A percentile compares a stretch with the other conserved stretches of the same genome.
Evolutionary conservation across 345 rosid genomes (phyloP).

Genomic region (Gossypium sturtianum): DNA sequence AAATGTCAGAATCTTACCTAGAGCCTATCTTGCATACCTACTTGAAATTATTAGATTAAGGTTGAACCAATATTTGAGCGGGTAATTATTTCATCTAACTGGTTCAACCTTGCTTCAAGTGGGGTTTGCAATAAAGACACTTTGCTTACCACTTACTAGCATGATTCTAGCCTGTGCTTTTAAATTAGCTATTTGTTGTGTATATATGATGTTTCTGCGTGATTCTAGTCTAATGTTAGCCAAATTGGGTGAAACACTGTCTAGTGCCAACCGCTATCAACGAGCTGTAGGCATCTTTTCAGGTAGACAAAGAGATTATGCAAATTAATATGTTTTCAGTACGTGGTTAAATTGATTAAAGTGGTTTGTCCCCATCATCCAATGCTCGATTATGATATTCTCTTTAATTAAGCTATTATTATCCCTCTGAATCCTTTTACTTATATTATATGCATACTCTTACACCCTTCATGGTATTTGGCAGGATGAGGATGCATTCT

Average conservation of each 20-base stretch:
- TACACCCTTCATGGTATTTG: slow-evolving; percentile 6
- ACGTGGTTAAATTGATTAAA: slow-evolving; percentile 1
- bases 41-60: slow-evolving; percentile 6
- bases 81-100: not conserved
- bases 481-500: slow-evolving; percentile 88
- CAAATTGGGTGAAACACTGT: not conserved
- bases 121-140: slow-evolving; percentile 10
- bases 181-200: not conserved
- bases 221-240: not conserved
- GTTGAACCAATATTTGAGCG: slow-evolving; percentile 6
- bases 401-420: not conserved
- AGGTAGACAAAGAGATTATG: slow-evolving; percentile 3
- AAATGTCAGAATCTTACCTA: slow-evolving; percentile 13
- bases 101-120: not conserved
- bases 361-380: not conserved
- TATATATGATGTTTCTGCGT: not conserved
- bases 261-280: not conserved
- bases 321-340: not conserved
- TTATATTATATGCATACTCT: not conserved
- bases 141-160: slow-evolving; percentile 4
- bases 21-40: not conserved
- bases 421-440: not conserved
- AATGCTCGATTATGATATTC: not conserved
- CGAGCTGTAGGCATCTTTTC: not conserved
- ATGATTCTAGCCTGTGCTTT: not conserved